Base-by-base conservation (phyloP, 371 early-diverging fungal species). In the Mortierella sp. region DNA sequence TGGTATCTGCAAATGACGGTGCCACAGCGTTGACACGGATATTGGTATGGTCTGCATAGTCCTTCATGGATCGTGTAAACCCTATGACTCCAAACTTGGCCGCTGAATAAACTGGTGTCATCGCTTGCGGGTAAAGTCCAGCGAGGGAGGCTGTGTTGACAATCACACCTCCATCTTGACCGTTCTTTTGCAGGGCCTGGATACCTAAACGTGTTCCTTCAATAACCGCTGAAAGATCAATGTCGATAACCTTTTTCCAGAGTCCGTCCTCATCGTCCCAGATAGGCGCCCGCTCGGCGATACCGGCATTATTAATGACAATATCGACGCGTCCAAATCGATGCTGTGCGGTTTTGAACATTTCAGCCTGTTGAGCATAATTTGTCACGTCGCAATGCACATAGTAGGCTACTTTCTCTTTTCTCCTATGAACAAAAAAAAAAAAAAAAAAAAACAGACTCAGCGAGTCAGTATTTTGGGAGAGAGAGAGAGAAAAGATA, bases 131-230 rank as follows among this genome's bases (percentile, higher is more conserved):
- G 64, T 86, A 86, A 26, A 92, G 84, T 6, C 92, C 94, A 69
- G 90, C 90, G 66, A 92, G 85, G 7, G 92, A 93, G 0, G 94
- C 90, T 0, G 89, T 89, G 70, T 92, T 93, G 58, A 94, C 83
- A 5, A 94, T 86, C n/a, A 90, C 89, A 12, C 93, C 93, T 3
- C 83, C 81, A 23, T 77, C 80, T 3, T 37, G 3, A 18, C 82
- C 71, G 48, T 68, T 64, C 62, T 76, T 70, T 12, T 75, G 53
- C 74, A 92, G 87, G 68, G 90, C 83, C 46, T 83, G 81, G 23
- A 93, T 82, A 1, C 91, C 93, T 16, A 92, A 63, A 12, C 90
- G 84, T 16, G 89, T 89, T 29, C 88, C 88, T 37, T 86, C 74
- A 62, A 86, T 84, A 29, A 89, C 85, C 45, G 89, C 85, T 6